phyloP scores from a whole-genome alignment of 306 rosid species.

The Purshia tridentata region DNA sequence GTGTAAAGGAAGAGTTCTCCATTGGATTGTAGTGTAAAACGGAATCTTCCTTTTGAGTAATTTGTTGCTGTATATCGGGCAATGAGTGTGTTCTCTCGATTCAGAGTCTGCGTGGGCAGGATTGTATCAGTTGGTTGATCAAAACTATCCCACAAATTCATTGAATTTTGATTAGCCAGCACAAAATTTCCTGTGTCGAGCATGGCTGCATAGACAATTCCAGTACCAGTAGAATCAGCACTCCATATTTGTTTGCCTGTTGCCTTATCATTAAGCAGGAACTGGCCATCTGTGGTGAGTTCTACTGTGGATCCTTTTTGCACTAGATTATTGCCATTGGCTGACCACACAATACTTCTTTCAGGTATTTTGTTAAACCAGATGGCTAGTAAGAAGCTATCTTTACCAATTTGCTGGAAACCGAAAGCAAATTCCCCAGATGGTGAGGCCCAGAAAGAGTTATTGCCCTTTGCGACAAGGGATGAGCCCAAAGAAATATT shows the following conservation, averaged over 20 bases:
- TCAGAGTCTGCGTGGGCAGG: conserved; percentile 45
- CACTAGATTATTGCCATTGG: conserved; percentile 28
- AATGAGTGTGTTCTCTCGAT: not conserved
- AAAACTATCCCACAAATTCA: conserved; percentile 51
- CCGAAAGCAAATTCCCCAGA: conserved; percentile 47
- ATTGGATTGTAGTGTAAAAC: conserved; percentile 5
- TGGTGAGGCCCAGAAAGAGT: conserved; percentile 28
- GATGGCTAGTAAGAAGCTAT: conserved; percentile 36
- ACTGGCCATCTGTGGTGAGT: conserved; percentile 31
- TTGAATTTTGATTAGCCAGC: conserved; percentile 15
- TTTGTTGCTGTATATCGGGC: conserved; percentile 33
- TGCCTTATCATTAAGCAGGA: conserved; percentile 29
- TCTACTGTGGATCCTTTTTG: conserved; percentile 32
- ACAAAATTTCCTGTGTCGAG: conserved; percentile 64
- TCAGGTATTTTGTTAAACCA: conserved; percentile 43
- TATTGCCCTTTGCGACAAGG: conserved; percentile 21
- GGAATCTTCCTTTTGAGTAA: conserved; percentile 50
- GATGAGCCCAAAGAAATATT: conserved; percentile 35
- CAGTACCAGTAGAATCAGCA: not conserved
- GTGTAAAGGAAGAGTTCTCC: conserved; percentile 34
- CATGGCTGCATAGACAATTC: conserved; percentile 42
- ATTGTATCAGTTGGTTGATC: conserved; percentile 56
- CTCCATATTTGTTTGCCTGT: conserved; percentile 15
- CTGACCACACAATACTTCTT: conserved; percentile 47
- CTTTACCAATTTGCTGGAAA: conserved; percentile 17